Evolutionary conservation across 305 asterid species (phyloP).

Genomic region (Striga hermonthica): DNA sequence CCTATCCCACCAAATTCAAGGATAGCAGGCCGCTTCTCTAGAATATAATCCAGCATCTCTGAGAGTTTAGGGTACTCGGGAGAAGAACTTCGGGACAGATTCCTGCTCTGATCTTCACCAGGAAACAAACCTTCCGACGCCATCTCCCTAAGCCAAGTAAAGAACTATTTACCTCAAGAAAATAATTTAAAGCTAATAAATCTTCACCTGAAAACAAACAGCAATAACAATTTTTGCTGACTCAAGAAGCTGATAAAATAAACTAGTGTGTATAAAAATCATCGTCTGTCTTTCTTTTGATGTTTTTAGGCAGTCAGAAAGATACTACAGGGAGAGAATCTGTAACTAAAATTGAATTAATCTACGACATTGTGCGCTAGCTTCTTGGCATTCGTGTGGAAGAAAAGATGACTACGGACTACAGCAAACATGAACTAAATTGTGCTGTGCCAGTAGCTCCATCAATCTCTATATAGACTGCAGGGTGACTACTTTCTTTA

Average conservation of each 20-base stretch:
- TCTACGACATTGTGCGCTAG: background rate
- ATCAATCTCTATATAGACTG: constrained; percentile 20
- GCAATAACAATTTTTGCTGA: constrained; percentile 22
- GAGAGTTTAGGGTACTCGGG: constrained; percentile 72
- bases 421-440: constrained; percentile 12
- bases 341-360: background rate
- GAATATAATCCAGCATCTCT: constrained; percentile 73
- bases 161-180: constrained; percentile 27
- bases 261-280: background rate
- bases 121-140: constrained; percentile 93
- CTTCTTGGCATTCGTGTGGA: background rate
- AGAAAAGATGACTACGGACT: constrained; percentile 22
- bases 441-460: background rate
- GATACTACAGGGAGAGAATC: constrained; percentile 11
- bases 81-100: constrained; percentile 40
- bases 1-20: constrained; percentile 45
- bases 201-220: constrained; percentile 17
- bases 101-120: constrained; percentile 67
- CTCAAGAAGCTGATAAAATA: constrained; percentile 13
- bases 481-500: background rate
- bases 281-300: constrained; percentile 4
- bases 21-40: constrained; percentile 74
- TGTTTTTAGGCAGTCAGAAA: constrained; percentile 15
- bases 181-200: constrained; percentile 20
- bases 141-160: constrained; percentile 70